Base-by-base conservation (phyloP, 495 filamentous ascomycete species). In the Penicillium cinerascens region DNA sequence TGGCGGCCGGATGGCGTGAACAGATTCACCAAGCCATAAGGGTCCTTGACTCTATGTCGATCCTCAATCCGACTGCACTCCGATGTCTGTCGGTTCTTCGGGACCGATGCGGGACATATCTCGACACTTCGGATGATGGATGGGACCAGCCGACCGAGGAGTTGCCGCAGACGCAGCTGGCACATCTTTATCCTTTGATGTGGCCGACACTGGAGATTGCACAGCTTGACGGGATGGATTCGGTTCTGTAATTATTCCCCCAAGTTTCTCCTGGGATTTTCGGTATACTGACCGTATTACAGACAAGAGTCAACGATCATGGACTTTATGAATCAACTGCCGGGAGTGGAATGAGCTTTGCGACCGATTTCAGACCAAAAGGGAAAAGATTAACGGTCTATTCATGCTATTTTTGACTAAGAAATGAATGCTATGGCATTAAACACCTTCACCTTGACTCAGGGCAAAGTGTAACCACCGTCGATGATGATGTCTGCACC, bases 401-500 rank as follows among this genome's bases (percentile, higher is more conserved):
- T 13, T 33, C 26, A 7, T 29, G 9, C 6, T 29, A 9, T 29
- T 29, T 29, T 5, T 7, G 6, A 9, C 26, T 29, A 13, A 10
- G 6, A 6, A 13, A 11, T 42, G 16, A 17, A 25, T 43, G 2
- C 6, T 3, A 25, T 26, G 13, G 2, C 21, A 22, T 9, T 0
- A n/a, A 16, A 43, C 15, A 1, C n/a, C 15, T 23, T 42, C 21
- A 13, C 20, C 2, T 4, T 23, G 0, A 2, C 29, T 49, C 21
- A 60, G 35, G 60, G 60, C n/a, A 63, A 27, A 11, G 60, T 63
- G 43, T 66, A 72, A 16, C 69, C 69, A 0, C 69, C 69, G 47
- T 72, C 69, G 21, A 72, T 58, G 2, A 72, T 45, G 13, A 72
- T 49, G 41, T 72, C 58, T 1, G 66, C 47, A 3, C 70, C 68